phyloP scores from a whole-genome alignment of 495 filamentous ascomycete genomes.

The Hypomontagnella monticulosa region DNA sequence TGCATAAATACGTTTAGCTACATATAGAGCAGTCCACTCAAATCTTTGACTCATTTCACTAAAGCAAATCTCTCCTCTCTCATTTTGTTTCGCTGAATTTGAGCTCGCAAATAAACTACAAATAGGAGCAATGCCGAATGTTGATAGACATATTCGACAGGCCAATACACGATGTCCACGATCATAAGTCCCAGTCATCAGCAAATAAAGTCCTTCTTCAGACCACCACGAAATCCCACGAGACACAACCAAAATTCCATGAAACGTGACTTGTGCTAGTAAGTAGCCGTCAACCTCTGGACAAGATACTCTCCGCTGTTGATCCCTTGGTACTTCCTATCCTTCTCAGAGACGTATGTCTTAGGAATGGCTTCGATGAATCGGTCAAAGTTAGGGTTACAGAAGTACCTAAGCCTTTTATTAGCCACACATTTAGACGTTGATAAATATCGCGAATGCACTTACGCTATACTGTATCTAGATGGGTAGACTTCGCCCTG shows the following conservation, averaged over 20 bases:
- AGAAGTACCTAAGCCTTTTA: slow-evolving; percentile 71
- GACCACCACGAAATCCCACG: slow-evolving; percentile 16
- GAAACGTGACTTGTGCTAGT: slow-evolving; percentile 41
- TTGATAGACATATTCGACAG: slow-evolving; percentile 2
- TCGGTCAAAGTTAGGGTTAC: slow-evolving; percentile 84
- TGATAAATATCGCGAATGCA: slow-evolving; percentile 5
- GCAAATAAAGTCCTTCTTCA: slow-evolving; percentile 10
- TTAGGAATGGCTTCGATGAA: slow-evolving; percentile 88
- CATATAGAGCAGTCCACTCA: slow-evolving; percentile 1
- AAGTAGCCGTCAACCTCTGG: slow-evolving; percentile 80
- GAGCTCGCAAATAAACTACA: slow-evolving; percentile 11
- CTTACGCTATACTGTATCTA: slow-evolving; percentile 74
- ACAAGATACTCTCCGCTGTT: slow-evolving; percentile 85
- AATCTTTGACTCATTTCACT: slow-evolving; percentile 5
- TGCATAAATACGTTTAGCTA: background rate
- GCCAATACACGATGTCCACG: slow-evolving; percentile 27
- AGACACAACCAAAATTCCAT: slow-evolving; percentile 5
- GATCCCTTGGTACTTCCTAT: slow-evolving; percentile 82
- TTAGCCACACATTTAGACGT: slow-evolving; percentile 1
- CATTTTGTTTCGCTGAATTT: background rate
- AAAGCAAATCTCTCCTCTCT: no score
- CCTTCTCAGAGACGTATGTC: slow-evolving; percentile 73
- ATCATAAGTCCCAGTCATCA: slow-evolving; percentile 7
- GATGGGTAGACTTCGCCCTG: slow-evolving; percentile 64
- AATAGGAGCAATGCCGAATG: slow-evolving; percentile 21